These are phyloP conservation scores for Yamadazyma songkhlaensis DNA, from an alignment of 1,139 yeast species.

Conservation along the genomic window DNA sequence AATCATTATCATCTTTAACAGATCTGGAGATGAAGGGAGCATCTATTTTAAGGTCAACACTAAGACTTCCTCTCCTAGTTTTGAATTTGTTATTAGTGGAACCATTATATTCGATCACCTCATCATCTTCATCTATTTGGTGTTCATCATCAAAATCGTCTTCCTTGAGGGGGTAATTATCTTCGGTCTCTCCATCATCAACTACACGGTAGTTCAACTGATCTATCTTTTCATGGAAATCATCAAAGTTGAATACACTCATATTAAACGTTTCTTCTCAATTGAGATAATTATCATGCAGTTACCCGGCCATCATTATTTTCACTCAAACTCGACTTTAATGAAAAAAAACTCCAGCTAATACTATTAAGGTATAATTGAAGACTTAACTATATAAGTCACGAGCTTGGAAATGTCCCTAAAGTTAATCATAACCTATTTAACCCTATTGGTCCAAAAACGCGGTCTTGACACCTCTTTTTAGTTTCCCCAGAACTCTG, in stretches of 20 bases:
- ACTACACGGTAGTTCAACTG: constrained; percentile 17
- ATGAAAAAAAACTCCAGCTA: too few relatives aligned
- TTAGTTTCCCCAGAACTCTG: too few relatives aligned
- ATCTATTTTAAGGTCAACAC: constrained; percentile 23
- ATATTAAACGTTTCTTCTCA: constrained; percentile 1
- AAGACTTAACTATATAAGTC: too few relatives aligned
- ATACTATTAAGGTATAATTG: too few relatives aligned
- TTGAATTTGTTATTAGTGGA: neutral
- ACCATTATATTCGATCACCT: neutral
- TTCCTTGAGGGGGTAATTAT: neutral
- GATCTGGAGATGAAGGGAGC: constrained; percentile 25
- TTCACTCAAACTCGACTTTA: too few relatives aligned
- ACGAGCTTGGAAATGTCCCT: too few relatives aligned
- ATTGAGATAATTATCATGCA: neutral
- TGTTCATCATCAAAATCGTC: neutral
- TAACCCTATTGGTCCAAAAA: too few relatives aligned
- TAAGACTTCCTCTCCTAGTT: constrained; percentile 14
- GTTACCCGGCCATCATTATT: too few relatives aligned
- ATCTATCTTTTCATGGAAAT: constrained; percentile 15
- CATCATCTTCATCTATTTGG: neutral
- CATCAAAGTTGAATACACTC: constrained; percentile 19
- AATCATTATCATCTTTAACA: constrained; percentile 16
- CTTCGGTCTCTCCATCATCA: constrained; percentile 8
- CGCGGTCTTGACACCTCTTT: too few relatives aligned
- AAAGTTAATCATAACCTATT: too few relatives aligned